phyloP scores from a whole-genome alignment of 2,329 filamentous ascomycete genomes.

The Byssothecium circinans region DNA sequence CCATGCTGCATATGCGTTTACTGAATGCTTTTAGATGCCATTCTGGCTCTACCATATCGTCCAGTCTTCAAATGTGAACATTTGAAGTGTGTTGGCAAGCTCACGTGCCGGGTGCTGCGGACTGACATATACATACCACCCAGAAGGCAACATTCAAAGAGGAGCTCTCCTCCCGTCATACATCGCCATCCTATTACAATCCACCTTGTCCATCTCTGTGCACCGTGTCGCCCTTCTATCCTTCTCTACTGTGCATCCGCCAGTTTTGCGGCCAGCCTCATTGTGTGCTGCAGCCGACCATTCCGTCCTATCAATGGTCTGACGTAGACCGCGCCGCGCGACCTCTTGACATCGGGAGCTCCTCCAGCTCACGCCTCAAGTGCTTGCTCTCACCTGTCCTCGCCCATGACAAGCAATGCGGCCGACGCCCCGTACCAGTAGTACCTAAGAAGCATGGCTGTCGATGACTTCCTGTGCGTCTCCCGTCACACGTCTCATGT shows the following conservation, averaged over 20 bases:
- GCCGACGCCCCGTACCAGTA: constrained; percentile 25
- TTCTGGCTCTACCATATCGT: too few relatives aligned
- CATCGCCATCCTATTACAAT: too few relatives aligned
- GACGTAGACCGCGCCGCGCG: not conserved
- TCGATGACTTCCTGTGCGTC: constrained; percentile 42
- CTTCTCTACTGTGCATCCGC: not conserved
- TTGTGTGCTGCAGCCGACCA: not conserved
- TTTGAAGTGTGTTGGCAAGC: too few relatives aligned
- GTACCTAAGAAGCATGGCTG: constrained; percentile 39
- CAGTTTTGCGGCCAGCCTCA: too few relatives aligned
- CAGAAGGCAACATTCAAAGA: not conserved
- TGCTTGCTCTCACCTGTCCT: constrained; percentile 7
- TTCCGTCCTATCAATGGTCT: not conserved
- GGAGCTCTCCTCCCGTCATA: not conserved
- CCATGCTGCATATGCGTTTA: too few relatives aligned
- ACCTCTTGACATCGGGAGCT: too few relatives aligned
- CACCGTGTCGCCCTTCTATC: not conserved
- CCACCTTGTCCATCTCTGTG: not conserved
- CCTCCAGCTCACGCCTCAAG: too few relatives aligned
- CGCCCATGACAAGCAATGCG: not conserved
- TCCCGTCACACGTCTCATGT: not conserved
- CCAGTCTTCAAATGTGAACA: too few relatives aligned
- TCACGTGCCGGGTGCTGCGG: too few relatives aligned
- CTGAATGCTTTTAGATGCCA: too few relatives aligned
- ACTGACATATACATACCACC: too few relatives aligned